These are phyloP conservation scores for Pleurotus ostreatus DNA, from an alignment of 768 basidiomycete genomes.

Conservation along the genomic window DNA sequence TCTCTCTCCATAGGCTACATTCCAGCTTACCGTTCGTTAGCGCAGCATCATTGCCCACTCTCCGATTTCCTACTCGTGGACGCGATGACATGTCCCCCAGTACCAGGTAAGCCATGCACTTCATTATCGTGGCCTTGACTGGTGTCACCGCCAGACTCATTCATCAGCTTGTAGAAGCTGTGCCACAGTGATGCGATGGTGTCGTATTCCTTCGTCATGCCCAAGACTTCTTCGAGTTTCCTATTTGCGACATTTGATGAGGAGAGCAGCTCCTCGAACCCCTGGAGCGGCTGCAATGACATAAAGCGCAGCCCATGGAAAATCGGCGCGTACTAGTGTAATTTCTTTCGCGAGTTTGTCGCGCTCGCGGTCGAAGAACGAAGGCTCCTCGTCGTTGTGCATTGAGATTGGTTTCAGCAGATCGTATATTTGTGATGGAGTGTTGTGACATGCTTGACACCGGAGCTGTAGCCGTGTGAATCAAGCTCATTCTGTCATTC, in stretches of 20 bases:
- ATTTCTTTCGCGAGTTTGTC: constrained; percentile 73
- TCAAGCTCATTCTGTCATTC: too few species aligned
- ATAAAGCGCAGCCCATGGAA: constrained; percentile 1
- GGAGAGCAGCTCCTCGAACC: constrained; percentile 84
- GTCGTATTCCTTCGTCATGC: constrained; percentile 90
- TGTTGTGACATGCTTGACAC: background rate
- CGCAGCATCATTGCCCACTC: background rate
- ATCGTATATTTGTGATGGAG: constrained; percentile 3
- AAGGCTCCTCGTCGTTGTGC: constrained; percentile 40
- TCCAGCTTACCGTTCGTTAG: too few species aligned
- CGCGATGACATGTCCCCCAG: constrained; percentile 62
- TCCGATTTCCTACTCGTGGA: constrained; percentile 10
- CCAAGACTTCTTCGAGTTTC: constrained; percentile 87
- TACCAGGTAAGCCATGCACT: constrained; percentile 53
- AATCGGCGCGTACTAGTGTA: constrained; percentile 46
- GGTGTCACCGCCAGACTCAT: constrained; percentile 26
- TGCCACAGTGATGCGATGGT: constrained; percentile 86
- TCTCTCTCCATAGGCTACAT: too few species aligned
- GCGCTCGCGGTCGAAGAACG: constrained; percentile 80
- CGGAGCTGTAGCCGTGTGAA: background rate
- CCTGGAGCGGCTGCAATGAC: constrained; percentile 36
- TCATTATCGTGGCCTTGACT: constrained; percentile 19
- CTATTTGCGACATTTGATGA: constrained; percentile 85
- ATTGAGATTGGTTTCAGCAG: background rate
- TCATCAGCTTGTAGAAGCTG: constrained; percentile 76